phyloP scores from a whole-genome alignment of 1,284 basidiomycete species.

The Boletus smithii region DNA sequence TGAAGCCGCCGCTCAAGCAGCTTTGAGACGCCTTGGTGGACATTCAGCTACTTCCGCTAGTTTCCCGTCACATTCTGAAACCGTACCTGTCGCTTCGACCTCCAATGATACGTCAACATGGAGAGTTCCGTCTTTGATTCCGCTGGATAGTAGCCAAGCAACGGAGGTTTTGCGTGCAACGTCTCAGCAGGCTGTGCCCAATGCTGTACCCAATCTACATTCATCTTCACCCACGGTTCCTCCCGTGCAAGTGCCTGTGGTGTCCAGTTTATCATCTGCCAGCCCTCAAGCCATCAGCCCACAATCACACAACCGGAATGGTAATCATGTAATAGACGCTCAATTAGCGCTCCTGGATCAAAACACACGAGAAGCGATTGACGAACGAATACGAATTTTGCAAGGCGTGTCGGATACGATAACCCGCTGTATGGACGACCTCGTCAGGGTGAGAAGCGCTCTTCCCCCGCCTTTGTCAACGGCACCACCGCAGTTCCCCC shows the following conservation, averaged over 20 bases:
- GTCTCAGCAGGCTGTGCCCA: conserved; percentile 2
- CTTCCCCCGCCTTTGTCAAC: conserved; percentile 43
- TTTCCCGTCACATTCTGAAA: conserved; percentile 8
- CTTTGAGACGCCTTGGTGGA: conserved; percentile 37
- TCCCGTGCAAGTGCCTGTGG: conserved; percentile 3
- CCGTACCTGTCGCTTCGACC: conserved; percentile 5
- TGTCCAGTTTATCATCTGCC: not conserved
- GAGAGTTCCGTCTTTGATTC: conserved; percentile 49
- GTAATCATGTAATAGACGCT: conserved; percentile 50
- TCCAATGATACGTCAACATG: conserved; percentile 18
- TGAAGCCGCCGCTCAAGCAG: conserved; percentile 47
- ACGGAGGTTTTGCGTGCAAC: conserved; percentile 5
- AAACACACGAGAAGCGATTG: conserved; percentile 73
- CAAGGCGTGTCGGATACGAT: conserved; percentile 71
- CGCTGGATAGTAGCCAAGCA: conserved; percentile 41
- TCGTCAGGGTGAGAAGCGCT: conserved; percentile 69
- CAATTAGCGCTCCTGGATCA: conserved; percentile 60
- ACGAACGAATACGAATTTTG: conserved; percentile 74
- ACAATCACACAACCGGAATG: conserved; percentile 14
- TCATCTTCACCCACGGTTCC: not conserved
- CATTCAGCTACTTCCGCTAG: conserved; percentile 5
- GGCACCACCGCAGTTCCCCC: conserved; percentile 1
- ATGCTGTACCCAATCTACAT: conserved; percentile 2
- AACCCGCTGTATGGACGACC: conserved; percentile 70
- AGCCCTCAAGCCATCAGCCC: not conserved